Evolutionary conservation across 2,329 filamentous ascomycete species (phyloP).

Genomic region (Xylariaceae sp.): DNA sequence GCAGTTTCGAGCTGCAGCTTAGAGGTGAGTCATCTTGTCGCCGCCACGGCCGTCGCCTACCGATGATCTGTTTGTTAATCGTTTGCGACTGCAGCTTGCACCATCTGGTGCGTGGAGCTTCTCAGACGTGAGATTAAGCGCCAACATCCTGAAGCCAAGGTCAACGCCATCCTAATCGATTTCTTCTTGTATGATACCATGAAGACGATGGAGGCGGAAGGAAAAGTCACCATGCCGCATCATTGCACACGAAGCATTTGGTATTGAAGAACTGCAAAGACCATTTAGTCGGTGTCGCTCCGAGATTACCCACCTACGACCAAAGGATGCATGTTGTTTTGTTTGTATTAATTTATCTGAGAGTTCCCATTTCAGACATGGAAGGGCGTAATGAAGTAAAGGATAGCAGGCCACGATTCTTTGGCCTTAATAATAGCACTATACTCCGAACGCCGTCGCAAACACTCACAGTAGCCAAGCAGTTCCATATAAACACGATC

Average conservation of each 20-base stretch:
- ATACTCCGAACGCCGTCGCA: slow-evolving; percentile 20
- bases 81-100: slow-evolving; percentile 56
- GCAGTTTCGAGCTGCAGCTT: slow-evolving; percentile 78
- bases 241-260: slow-evolving; percentile 91
- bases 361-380: not conserved
- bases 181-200: slow-evolving; percentile 96
- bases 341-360: not conserved
- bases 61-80: slow-evolving; percentile 8
- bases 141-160: slow-evolving; percentile 62
- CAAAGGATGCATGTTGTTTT: not conserved
- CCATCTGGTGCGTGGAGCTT: slow-evolving; percentile 93
- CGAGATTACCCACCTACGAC: not conserved
- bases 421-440: not conserved
- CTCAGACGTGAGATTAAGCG: slow-evolving; percentile 74
- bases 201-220: slow-evolving; percentile 69
- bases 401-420: slow-evolving; percentile 1
- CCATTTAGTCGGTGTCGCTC: not conserved
- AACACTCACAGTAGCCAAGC: slow-evolving; percentile 7
- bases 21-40: slow-evolving; percentile 51
- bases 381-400: not conserved
- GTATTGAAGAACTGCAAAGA: slow-evolving; percentile 54
- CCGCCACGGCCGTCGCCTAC: not conserved
- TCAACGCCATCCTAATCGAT: slow-evolving; percentile 91
- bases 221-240: slow-evolving; percentile 64
- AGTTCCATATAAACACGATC: slow-evolving; percentile 8